These are phyloP conservation scores for Aspergillus versicolor DNA, from an alignment of 2,329 filamentous ascomycete genomes.

Conservation along the genomic window DNA sequence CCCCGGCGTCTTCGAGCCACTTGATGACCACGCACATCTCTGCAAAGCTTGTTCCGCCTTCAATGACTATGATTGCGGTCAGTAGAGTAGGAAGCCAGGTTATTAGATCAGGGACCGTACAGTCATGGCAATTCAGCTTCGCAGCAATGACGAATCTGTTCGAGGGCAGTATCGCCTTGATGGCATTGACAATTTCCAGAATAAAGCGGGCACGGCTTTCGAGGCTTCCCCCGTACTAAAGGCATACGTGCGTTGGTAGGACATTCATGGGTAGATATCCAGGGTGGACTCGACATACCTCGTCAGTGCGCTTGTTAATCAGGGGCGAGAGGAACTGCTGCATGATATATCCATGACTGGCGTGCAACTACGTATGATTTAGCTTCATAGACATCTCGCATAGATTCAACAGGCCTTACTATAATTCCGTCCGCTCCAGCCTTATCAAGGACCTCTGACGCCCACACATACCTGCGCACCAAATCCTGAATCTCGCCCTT, in stretches of 20 bases:
- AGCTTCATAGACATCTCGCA: too few relatives aligned
- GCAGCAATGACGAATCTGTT: not conserved
- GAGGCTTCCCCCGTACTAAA: conserved; percentile 20
- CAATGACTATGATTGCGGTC: conserved; percentile 20
- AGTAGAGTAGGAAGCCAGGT: not conserved
- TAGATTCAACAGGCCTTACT: not conserved
- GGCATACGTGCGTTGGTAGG: not conserved
- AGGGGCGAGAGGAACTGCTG: not conserved
- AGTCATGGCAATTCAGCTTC: not conserved
- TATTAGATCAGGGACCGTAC: not conserved
- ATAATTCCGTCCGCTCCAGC: not conserved
- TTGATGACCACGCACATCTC: conserved; percentile 22
- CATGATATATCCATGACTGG: not conserved
- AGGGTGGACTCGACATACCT: not conserved
- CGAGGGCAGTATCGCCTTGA: conserved; percentile 17
- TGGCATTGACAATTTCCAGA: conserved; percentile 20
- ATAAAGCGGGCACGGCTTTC: conserved; percentile 23
- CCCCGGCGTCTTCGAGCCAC: conserved; percentile 23
- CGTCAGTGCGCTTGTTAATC: not conserved
- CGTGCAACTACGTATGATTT: not conserved
- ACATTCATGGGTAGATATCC: not conserved
- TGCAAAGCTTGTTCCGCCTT: conserved; percentile 20
- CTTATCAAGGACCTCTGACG: not conserved
- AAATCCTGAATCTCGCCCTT: not conserved
- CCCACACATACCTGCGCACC: not conserved